Evolutionary conservation across 768 basidiomycete species (phyloP), one percentile per base, ranked within the genome.

Genomic region (Galerina sulciceps): DNA sequence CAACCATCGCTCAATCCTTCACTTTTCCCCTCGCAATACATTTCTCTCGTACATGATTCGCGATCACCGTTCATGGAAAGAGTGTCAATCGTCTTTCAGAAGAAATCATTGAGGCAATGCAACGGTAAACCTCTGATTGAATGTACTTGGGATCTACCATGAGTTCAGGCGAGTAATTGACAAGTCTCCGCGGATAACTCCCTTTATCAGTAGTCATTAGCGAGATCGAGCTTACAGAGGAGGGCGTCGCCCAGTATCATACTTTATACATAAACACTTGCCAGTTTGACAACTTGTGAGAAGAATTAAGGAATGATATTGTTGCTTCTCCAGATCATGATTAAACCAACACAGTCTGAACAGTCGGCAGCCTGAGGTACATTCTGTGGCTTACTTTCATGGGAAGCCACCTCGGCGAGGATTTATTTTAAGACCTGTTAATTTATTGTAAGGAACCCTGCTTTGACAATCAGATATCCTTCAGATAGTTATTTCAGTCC

Each of bases 241-340:
- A 31, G 26, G 26, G 26, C 26, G n/a, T n/a, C n/a, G n/a, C n/a
- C n/a, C n/a, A n/a, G n/a, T n/a, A n/a, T n/a, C n/a, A n/a, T n/a
- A n/a, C n/a, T n/a, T n/a, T n/a, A n/a, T n/a, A n/a, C n/a, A n/a
- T n/a, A n/a, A n/a, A n/a, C n/a, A 13, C 31, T 26, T 47, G 31
- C 14, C 42, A 10, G 43, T 14, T 53, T 57, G 59, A 55, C 59
- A 61, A 61, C 31, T 26, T 40, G 51, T 50, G 59, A 61, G 57
- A 46, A 51, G 8, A 55, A 42, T 36, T 23, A 42, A 49, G 49
- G 11, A 46, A 55, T 60, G n/a, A 34, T 15, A 55, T 36, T 26
- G 44, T 14, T 61, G 46, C 53, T 57, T 57, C 60, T 61, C 10
- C 20, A 26, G 52, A 57, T 61, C 55, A 61, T 57, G 55, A 61